phyloP scores from a whole-genome alignment of 768 basidiomycete species.

The Panaeolus papilionaceus region DNA sequence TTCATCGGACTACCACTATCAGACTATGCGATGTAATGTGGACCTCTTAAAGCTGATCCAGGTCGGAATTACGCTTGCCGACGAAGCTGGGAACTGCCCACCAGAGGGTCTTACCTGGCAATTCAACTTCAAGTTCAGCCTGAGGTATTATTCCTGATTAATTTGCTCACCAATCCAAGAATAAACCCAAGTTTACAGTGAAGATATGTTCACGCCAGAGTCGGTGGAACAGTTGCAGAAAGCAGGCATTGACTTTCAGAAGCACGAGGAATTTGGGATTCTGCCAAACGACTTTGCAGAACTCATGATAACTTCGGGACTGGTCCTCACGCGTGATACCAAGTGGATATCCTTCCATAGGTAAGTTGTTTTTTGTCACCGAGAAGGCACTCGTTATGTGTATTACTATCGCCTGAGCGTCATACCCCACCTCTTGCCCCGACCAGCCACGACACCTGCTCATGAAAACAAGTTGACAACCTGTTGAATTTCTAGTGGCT shows the following conservation, averaged over 20 bases:
- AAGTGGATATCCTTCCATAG: slow-evolving; percentile 99
- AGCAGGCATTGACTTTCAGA: slow-evolving; percentile 94
- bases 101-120: slow-evolving; percentile 96
- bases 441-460: not conserved
- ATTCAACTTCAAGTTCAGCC: slow-evolving; percentile 96
- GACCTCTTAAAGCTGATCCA: slow-evolving; percentile 98
- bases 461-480: not conserved
- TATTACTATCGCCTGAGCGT: not conserved
- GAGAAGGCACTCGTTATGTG: not conserved
- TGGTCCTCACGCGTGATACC: slow-evolving; percentile 87
- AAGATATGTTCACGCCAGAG: slow-evolving; percentile 99
- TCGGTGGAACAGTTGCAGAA: slow-evolving; percentile 94
- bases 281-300: slow-evolving; percentile 95
- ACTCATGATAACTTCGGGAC: slow-evolving; percentile 93
- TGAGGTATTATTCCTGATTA: slow-evolving; percentile 50
- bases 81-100: slow-evolving; percentile 92
- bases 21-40: slow-evolving; percentile 99
- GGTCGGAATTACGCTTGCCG: slow-evolving; percentile 92
- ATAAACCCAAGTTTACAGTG: slow-evolving; percentile 50
- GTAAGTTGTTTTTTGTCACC: slow-evolving; percentile 52
- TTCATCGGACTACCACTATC: slow-evolving; percentile 98
- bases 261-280: slow-evolving; percentile 93
- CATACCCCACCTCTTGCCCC: not conserved
- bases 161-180: slow-evolving; percentile 2
- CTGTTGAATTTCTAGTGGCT: slow-evolving; percentile 66